phyloP scores from a whole-genome alignment of 345 rosid species.

The Linum usitatissimum region DNA sequence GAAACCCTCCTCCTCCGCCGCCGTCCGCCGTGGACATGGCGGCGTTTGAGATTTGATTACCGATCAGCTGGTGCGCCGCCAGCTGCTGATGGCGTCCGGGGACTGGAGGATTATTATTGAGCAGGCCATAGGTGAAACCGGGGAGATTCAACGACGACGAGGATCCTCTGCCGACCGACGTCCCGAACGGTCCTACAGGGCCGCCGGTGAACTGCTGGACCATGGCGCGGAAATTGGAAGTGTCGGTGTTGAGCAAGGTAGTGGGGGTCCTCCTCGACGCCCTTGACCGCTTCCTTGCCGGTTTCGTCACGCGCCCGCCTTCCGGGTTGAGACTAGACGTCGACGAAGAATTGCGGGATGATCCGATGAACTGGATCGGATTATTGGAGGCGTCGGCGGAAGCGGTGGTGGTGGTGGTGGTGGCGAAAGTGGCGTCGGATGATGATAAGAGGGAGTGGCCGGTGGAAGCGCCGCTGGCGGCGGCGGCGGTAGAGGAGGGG shows the following conservation, averaged over 20 bases:
- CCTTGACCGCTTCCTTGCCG: constrained; percentile 71
- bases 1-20: neutral
- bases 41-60: neutral
- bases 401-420: constrained; percentile 17
- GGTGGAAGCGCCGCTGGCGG: neutral
- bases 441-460: neutral
- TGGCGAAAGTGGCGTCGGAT: constrained; percentile 24
- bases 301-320: constrained; percentile 62
- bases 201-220: constrained; percentile 95
- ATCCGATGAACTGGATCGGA: neutral
- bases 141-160: constrained; percentile 12
- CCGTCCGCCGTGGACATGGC: neutral
- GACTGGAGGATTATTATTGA: constrained; percentile 9
- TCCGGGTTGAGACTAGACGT: constrained; percentile 45
- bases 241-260: constrained; percentile 84
- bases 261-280: constrained; percentile 96
- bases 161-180: constrained; percentile 21
- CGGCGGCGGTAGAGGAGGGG: constrained; percentile 4
- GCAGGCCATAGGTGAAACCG: constrained; percentile 16
- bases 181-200: constrained; percentile 44
- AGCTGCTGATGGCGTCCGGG: constrained; percentile 11
- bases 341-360: constrained; percentile 12
- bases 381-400: neutral
- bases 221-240: constrained; percentile 86
- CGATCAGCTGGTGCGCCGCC: neutral